Evolutionary conservation across 148 eudicot genomes (phyloP), one percentile per base, ranked within the genome.

Genomic region (Beta vulgaris): DNA sequence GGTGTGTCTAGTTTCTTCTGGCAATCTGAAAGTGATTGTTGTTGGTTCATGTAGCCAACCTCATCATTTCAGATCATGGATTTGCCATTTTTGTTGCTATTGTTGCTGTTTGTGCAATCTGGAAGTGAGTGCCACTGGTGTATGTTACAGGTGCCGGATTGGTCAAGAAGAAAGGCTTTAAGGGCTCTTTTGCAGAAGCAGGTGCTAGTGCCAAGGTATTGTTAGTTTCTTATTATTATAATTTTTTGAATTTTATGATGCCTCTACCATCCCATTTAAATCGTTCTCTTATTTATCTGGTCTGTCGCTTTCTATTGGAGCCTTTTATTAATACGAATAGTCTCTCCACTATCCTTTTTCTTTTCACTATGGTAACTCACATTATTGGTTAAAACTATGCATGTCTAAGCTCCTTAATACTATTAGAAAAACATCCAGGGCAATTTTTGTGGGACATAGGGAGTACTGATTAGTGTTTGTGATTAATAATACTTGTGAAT

Each of bases 171-270:
- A 85, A 88, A 78, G 98, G 97, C 25, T 87, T 94, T 34, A 91
- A 88, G 82, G 98, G 95, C 54, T 91, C 98, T 28, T 90, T 94
- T 25, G 85, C 76, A 63, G 97, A 91, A 37, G 97, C 98, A 23
- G 91, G 89, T 71, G 67, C 91, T 73, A 86, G 88, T 51, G 98
- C 98, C 76, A 94, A 88, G 97, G 98, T 87, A 77, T 40, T 60
- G n/a, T n/a, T 67, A 1, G 2, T 73, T 48, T 34, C 48, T 32
- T 44, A n/a, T 51, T n/a, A n/a, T n/a, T n/a, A n/a, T n/a, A n/a
- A n/a, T n/a, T n/a, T n/a, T n/a, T 48, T 68, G 21, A 61, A 46
- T 40, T 37, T 6, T 26, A 16, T 67, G 23, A 42, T 57, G 49
- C 57, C n/a, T n/a, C n/a, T n/a, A n/a, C n/a, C n/a, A n/a, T 54